These are phyloP conservation scores for Colletotrichum gloeosporioides DNA, from an alignment of 2,329 filamentous ascomycete species.

Conservation along the genomic window DNA sequence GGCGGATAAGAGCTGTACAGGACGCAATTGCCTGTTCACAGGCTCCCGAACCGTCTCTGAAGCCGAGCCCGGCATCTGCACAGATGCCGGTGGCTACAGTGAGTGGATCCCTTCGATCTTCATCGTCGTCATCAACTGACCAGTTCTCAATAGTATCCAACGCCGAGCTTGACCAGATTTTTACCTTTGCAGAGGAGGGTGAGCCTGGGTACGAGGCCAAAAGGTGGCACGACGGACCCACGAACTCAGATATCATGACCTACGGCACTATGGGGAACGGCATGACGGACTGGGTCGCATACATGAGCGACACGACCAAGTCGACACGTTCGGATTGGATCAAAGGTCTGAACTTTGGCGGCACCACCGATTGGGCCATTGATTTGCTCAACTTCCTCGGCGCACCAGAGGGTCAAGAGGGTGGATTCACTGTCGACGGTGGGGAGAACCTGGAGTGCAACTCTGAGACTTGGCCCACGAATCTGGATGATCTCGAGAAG, in stretches of 20 bases:
- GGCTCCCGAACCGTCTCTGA: constrained; percentile 24
- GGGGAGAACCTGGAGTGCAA: not conserved
- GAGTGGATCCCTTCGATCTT: not conserved
- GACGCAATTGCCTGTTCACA: constrained; percentile 28
- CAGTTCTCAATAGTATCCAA: constrained; percentile 19
- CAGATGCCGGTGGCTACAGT: constrained; percentile 33
- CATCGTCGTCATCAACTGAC: not conserved
- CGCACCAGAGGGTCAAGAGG: not conserved
- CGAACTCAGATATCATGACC: constrained; percentile 24
- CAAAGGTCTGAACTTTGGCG: constrained; percentile 12
- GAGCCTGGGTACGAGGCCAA: not conserved
- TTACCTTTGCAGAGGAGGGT: not conserved
- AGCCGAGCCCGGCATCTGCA: constrained; percentile 31
- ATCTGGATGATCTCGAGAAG: not conserved
- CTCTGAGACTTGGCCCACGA: not conserved
- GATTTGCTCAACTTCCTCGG: constrained; percentile 18
- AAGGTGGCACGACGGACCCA: constrained; percentile 20
- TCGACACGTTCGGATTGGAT: not conserved
- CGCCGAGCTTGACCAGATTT: constrained; percentile 31
- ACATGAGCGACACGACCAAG: constrained; percentile 24
- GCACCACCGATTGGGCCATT: constrained; percentile 26
- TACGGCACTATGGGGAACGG: constrained; percentile 23
- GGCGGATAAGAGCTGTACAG: constrained; percentile 26
- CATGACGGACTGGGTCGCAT: constrained; percentile 24
- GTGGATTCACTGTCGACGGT: not conserved